Evolutionary conservation across 768 basidiomycete genomes (phyloP).

Genomic region (Porphyrellus cyaneotinctus): DNA sequence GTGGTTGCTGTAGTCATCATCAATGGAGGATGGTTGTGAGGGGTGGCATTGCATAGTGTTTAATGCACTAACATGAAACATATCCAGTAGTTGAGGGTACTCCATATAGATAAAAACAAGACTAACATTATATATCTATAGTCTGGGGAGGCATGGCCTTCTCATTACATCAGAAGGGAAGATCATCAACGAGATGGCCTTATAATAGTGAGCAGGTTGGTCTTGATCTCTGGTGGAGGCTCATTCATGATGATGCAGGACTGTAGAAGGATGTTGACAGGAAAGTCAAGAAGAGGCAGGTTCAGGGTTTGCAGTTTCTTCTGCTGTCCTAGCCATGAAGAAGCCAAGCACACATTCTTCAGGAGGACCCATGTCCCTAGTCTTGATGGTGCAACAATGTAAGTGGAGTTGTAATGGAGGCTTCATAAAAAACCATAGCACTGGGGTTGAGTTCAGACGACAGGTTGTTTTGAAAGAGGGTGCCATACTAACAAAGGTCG

Average conservation of each 20-base stretch:
- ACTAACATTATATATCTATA: too few species aligned
- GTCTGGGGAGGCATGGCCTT: too few species aligned
- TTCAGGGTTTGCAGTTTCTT: slow-evolving; percentile 93
- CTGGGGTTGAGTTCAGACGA: slow-evolving; percentile 74
- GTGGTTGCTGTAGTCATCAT: slow-evolving; percentile 4
- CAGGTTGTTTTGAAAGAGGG: slow-evolving; percentile 80
- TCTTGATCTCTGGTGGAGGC: slow-evolving; percentile 94
- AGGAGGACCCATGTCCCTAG: slow-evolving; percentile 95
- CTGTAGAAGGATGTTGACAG: slow-evolving; percentile 94
- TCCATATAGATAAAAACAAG: too few species aligned
- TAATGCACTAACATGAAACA: too few species aligned
- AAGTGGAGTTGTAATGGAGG: slow-evolving; percentile 75
- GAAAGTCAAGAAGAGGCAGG: slow-evolving; percentile 93
- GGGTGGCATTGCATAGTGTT: slow-evolving; percentile 5
- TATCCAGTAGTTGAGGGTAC: too few species aligned
- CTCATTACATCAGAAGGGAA: too few species aligned
- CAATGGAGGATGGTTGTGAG: slow-evolving; percentile 5
- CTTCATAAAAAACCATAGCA: slow-evolving; percentile 73
- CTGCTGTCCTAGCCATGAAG: slow-evolving; percentile 92
- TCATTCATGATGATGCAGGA: slow-evolving; percentile 99
- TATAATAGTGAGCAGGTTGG: slow-evolving; percentile 84
- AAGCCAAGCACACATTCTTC: slow-evolving; percentile 97
- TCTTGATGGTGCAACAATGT: slow-evolving; percentile 89
- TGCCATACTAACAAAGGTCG: slow-evolving; percentile 66
- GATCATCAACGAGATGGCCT: too few species aligned